Percentiles rank a stretch among this genome's conserved stretches.
These are phyloP conservation scores for Trichosporon sp. DNA, from an alignment of 1,284 basidiomycete species.

Conservation along the genomic window DNA sequence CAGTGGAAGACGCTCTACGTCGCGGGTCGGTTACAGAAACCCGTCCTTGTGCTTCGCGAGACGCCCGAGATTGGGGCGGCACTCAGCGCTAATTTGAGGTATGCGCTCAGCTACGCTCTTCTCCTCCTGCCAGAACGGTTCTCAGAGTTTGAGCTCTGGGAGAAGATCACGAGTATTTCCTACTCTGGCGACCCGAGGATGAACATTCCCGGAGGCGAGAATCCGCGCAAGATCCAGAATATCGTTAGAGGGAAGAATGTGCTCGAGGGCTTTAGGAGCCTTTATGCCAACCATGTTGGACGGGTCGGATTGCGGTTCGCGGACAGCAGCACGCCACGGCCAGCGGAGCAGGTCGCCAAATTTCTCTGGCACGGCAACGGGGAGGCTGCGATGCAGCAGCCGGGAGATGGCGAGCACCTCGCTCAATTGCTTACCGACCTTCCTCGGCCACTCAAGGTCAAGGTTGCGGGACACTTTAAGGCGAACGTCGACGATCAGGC, in stretches of 20 bases:
- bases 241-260: constrained; percentile 71
- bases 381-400: constrained; percentile 53
- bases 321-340: constrained; percentile 15
- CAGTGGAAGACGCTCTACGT: constrained; percentile 93
- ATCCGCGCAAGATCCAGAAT: constrained; percentile 87
- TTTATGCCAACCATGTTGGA: constrained; percentile 75
- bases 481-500: constrained; percentile 56
- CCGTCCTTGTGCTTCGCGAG: constrained; percentile 78
- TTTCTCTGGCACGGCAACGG: not conserved
- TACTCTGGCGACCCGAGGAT: constrained; percentile 87
- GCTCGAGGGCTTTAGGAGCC: constrained; percentile 70
- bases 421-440: constrained; percentile 68
- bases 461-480: constrained; percentile 20
- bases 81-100: constrained; percentile 86
- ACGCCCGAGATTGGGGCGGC: constrained; percentile 83
- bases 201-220: constrained; percentile 82
- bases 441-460: constrained; percentile 56
- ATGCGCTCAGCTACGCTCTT: constrained; percentile 76
- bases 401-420: constrained; percentile 60
- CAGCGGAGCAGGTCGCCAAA: constrained; percentile 14
- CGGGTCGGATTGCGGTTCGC: constrained; percentile 48
- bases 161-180: constrained; percentile 75
- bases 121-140: constrained; percentile 59
- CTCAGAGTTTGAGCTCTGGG: constrained; percentile 75
- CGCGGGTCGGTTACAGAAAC: constrained; percentile 95